These are phyloP conservation scores for Hemileccinum rubropunctum DNA, from an alignment of 768 basidiomycete genomes.

Conservation along the genomic window DNA sequence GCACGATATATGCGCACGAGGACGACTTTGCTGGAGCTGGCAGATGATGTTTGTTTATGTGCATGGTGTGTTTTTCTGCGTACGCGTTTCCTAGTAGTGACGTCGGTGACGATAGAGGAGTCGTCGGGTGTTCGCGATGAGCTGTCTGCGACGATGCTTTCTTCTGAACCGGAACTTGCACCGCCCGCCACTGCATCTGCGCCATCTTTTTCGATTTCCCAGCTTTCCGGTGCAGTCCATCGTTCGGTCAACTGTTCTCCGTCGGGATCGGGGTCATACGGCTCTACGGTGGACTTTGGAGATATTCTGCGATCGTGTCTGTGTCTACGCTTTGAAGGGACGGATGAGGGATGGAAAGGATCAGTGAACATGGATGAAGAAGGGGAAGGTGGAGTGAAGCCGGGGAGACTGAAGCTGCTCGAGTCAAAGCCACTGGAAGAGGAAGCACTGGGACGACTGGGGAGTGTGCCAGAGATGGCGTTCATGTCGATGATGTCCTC, in stretches of 20 bases:
- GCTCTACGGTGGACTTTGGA: slow-evolving; percentile 41
- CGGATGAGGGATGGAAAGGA: slow-evolving; percentile 31
- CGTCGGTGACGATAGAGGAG: slow-evolving; percentile 10
- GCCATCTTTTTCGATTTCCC: slow-evolving; percentile 61
- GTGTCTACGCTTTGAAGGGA: slow-evolving; percentile 21
- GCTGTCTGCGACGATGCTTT: slow-evolving; percentile 17
- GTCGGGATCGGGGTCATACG: slow-evolving; percentile 10
- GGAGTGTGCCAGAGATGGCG: slow-evolving; percentile 6
- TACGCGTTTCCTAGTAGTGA: slow-evolving; percentile 16
- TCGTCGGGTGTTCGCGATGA: slow-evolving; percentile 18
- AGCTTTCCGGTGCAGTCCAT: slow-evolving; percentile 77
- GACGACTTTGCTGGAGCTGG: slow-evolving; percentile 33
- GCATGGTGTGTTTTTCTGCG: slow-evolving; percentile 25
- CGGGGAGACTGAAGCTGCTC: slow-evolving; percentile 38
- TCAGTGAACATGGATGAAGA: slow-evolving; percentile 33
- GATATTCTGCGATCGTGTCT: slow-evolving; percentile 44
- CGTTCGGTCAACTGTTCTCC: slow-evolving; percentile 23
- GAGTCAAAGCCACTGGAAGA: slow-evolving; percentile 18
- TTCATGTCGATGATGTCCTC: slow-evolving; percentile 70
- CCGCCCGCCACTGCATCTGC: slow-evolving; percentile 35
- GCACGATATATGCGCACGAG: slow-evolving; percentile 76
- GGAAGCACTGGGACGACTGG: slow-evolving; percentile 19
- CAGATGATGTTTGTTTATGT: slow-evolving; percentile 14
- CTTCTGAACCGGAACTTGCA: slow-evolving; percentile 42
- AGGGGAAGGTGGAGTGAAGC: slow-evolving; percentile 39